These are phyloP conservation scores for Stygiomarasmius scandens DNA, from an alignment of 1,284 basidiomycete species.

Conservation along the genomic window DNA sequence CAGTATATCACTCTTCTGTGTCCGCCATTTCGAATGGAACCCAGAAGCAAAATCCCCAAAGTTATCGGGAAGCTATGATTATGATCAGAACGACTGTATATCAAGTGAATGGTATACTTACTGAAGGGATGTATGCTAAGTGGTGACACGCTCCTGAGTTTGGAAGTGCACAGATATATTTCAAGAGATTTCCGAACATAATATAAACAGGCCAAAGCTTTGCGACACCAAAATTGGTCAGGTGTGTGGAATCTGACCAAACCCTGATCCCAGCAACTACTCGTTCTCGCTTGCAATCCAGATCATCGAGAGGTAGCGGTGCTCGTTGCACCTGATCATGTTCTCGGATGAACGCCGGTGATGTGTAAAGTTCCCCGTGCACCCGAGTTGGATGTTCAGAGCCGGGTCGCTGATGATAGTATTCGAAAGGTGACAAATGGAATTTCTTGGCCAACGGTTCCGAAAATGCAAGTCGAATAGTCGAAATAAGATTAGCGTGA, in stretches of 20 bases:
- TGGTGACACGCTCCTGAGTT: conserved; percentile 28
- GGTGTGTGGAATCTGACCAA: conserved; percentile 35
- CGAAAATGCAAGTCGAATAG: not conserved
- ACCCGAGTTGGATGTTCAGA: not conserved
- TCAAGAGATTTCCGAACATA: conserved; percentile 34
- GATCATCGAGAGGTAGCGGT: not conserved
- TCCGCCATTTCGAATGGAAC: not conserved
- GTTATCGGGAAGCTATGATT: not conserved
- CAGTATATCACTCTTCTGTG: conserved; percentile 15
- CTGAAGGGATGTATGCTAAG: conserved; percentile 32
- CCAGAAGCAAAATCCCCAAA: not conserved
- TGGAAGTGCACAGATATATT: conserved; percentile 28
- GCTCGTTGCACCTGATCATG: not conserved
- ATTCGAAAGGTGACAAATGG: conserved; percentile 33
- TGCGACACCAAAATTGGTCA: conserved; percentile 34
- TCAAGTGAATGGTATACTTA: conserved; percentile 11
- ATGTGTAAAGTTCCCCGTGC: conserved; percentile 5
- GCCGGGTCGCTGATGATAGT: conserved; percentile 6
- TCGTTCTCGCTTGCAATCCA: not conserved
- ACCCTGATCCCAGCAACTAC: conserved; percentile 30
- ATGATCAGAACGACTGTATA: not conserved
- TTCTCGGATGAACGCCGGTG: conserved; percentile 6
- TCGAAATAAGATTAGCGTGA: not conserved
- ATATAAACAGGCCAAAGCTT: conserved; percentile 36
- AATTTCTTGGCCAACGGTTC: conserved; percentile 25